Evolutionary conservation across 257 asterid genomes (phyloP).

Genomic region (Nicotiana sylvestris): DNA sequence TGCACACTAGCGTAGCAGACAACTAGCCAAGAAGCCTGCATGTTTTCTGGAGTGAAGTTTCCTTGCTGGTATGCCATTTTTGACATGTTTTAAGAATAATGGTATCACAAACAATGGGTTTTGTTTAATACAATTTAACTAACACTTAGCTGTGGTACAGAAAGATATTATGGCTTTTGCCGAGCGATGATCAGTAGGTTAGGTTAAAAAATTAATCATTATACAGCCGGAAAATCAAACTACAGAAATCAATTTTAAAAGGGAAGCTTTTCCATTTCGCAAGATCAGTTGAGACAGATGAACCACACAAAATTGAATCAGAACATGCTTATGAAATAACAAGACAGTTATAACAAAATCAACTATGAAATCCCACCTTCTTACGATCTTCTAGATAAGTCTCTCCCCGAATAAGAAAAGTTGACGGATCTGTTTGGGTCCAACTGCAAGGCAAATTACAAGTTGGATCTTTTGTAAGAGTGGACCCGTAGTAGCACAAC

Average conservation of each 20-base stretch:
- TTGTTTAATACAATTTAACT: constrained; percentile 6
- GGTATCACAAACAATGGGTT: constrained; percentile 1
- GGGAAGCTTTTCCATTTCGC: not conserved
- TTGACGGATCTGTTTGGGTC: constrained; percentile 77
- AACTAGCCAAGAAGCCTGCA: not conserved
- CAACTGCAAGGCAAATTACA: constrained; percentile 84
- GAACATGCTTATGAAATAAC: not conserved
- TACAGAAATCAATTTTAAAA: not conserved
- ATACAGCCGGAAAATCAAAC: not conserved
- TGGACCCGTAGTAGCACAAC: constrained; percentile 75
- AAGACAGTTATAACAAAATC: not conserved
- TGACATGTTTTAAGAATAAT: not conserved
- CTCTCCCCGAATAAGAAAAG: constrained; percentile 86
- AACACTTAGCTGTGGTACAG: not conserved
- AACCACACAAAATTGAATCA: not conserved
- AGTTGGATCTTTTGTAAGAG: constrained; percentile 83
- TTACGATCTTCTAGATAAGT: constrained; percentile 83
- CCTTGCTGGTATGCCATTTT: not conserved
- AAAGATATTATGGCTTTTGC: not conserved
- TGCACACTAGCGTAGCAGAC: not conserved
- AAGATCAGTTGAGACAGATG: not conserved
- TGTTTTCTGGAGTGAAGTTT: not conserved
- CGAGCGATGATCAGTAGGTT: not conserved
- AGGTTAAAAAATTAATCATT: not conserved
- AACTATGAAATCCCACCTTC: constrained; percentile 47